Conservation (phyloP, 2,329 filamentous ascomycete genomes). For the Emergomyces pasteurianus region DNA sequence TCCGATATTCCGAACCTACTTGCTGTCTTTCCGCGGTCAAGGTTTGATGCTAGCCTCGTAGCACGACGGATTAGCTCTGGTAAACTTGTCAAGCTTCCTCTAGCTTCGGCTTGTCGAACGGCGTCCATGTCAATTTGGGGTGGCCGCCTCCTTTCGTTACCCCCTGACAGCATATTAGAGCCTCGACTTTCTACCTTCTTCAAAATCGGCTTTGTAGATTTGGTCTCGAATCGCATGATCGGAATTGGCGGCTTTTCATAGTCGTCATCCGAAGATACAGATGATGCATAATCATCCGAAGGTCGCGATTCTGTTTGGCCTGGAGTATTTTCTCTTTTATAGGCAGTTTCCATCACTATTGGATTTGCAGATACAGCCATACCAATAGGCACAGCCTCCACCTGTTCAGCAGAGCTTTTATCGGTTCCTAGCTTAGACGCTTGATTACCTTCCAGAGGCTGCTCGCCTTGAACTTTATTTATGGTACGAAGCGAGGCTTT, state of each 20-base stretch:
- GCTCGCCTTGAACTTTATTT: conserved; percentile 9
- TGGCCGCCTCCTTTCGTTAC: conserved; percentile 40
- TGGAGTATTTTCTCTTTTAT: background rate
- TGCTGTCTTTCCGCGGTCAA: conserved; percentile 66
- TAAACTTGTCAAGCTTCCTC: conserved; percentile 83
- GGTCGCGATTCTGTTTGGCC: background rate
- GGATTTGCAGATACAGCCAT: background rate
- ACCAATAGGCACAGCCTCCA: background rate
- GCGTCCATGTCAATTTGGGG: conserved; percentile 71
- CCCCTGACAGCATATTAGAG: conserved; percentile 14
- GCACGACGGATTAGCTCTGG: conserved; percentile 83
- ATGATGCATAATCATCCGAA: conserved; percentile 5
- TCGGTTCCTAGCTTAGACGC: background rate
- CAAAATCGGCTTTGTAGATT: conserved; percentile 6
- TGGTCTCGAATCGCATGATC: conserved; percentile 7
- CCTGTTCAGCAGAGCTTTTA: background rate
- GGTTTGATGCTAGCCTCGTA: conserved; percentile 72
- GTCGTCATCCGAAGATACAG: conserved; percentile 19
- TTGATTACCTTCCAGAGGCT: background rate
- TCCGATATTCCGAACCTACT: conserved; percentile 45
- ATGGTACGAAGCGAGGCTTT: conserved; percentile 22
- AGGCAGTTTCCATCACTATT: background rate
- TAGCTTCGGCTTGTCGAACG: conserved; percentile 65
- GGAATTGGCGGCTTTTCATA: conserved; percentile 24
- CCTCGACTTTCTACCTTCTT: conserved; percentile 14